phyloP scores from a whole-genome alignment of 2,329 filamentous ascomycete genomes.

The Helicocarpus griseus region DNA sequence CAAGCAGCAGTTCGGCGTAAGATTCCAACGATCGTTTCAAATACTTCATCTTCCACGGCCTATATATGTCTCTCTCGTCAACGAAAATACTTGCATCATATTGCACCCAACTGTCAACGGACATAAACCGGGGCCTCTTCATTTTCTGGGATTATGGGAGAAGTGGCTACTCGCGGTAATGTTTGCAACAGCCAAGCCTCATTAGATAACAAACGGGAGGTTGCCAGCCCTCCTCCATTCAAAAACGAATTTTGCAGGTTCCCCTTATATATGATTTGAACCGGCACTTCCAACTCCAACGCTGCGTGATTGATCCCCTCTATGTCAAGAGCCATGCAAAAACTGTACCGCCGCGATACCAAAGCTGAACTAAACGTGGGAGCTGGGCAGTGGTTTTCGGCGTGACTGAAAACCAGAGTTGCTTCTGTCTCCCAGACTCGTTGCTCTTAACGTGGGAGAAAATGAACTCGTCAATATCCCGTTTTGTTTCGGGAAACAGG shows the following conservation, averaged over 20 bases:
- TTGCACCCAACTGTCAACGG: neutral
- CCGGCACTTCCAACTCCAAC: conserved; percentile 5
- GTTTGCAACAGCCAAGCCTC: neutral
- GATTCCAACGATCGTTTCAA: neutral
- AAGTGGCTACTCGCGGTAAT: neutral
- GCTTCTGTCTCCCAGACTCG: conserved; percentile 2
- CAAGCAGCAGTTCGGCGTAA: neutral
- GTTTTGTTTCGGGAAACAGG: neutral
- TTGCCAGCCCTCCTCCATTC: neutral
- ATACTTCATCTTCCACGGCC: neutral
- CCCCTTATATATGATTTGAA: conserved; percentile 5
- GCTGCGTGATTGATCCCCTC: neutral
- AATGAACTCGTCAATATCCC: neutral
- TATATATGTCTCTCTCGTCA: no score
- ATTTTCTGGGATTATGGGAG: neutral
- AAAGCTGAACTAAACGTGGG: conserved; percentile 7
- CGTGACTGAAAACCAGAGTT: conserved; percentile 2
- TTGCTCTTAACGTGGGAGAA: neutral
- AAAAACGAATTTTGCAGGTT: neutral
- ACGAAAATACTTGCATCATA: no score
- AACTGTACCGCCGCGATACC: conserved; percentile 7
- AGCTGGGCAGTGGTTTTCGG: neutral
- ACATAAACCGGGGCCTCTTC: neutral
- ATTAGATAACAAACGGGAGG: neutral
- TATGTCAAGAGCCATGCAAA: conserved; percentile 4